A percentile compares a stretch with the other conserved stretches of the same genome.
phyloP scores from a whole-genome alignment of 495 filamentous ascomycete species.

The Entonaema liquescens region DNA sequence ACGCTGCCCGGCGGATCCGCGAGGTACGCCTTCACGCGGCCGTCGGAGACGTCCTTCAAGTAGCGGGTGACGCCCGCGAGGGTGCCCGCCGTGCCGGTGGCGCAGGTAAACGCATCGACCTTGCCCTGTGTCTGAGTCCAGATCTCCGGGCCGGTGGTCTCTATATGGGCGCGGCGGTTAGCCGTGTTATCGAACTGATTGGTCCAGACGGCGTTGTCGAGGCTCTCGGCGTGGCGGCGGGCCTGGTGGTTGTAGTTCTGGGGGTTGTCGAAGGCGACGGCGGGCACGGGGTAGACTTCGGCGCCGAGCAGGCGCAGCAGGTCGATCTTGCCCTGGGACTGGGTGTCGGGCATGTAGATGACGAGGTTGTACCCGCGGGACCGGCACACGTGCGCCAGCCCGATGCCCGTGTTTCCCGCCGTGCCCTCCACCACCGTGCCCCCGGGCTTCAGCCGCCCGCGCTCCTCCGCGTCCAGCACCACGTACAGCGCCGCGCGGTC shows the following conservation, averaged over 20 bases:
- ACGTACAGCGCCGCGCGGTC: conserved; percentile 96
- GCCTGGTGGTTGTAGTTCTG: conserved; percentile 99
- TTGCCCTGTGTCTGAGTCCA: conserved; percentile 92
- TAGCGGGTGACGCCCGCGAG: conserved; percentile 90
- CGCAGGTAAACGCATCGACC: conserved; percentile 93
- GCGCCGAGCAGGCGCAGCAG: conserved; percentile 89
- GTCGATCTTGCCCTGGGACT: conserved; percentile 97
- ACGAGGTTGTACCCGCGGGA: conserved; percentile 92
- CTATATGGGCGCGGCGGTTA: conserved; percentile 92
- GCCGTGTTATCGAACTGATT: conserved; percentile 98
- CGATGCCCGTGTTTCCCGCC: conserved; percentile 97
- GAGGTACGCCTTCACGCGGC: conserved; percentile 85
- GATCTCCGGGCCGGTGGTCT: conserved; percentile 96
- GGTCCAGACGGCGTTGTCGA: conserved; percentile 96
- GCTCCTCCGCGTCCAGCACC: conserved; percentile 90
- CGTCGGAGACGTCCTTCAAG: conserved; percentile 82
- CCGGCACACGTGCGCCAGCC: conserved; percentile 94
- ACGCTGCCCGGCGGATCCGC: conserved; percentile 94
- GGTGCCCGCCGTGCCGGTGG: conserved; percentile 92
- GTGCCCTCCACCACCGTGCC: conserved; percentile 97
- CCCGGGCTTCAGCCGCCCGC: conserved; percentile 79
- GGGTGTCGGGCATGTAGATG: conserved; percentile 99
- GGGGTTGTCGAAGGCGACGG: conserved; percentile 94
- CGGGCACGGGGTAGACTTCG: conserved; percentile 98
- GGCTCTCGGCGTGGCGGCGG: conserved; percentile 79